Base-by-base conservation (phyloP, 1,284 basidiomycete genomes). In the Irpex sp. region DNA sequence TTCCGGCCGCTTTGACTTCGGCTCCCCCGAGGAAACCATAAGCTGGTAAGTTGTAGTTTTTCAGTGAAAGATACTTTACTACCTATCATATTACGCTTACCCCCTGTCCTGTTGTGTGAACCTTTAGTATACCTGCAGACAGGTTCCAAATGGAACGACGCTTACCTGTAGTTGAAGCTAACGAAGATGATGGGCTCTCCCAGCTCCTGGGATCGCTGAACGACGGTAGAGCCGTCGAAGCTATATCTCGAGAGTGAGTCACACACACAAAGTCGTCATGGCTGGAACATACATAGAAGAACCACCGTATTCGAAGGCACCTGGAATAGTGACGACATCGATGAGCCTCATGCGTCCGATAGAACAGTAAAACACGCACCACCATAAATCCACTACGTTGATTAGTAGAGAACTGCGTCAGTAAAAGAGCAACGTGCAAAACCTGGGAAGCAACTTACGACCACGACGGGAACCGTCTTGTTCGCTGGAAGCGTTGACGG, bases 371-470 rank as follows among this genome's bases (percentile, higher is more conserved):
- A 4, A 75, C 19, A 52, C 74, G 62, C 68, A 83, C 77, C 84
- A 67, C 84, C 85, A 63, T 77, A 83, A 49, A 86, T 81, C 82
- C 83, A 85, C 82, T 85, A 62, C 40, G 26, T 21, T 11, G 19
- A n/a, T 34, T 38, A 57, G 15, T 31, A 31, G 26, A 15, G 54
- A 15, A n/a, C 19, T 2, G 21, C 37, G 19, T 36, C n/a, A 31
- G 8, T 9, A 17, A 36, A 34, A 57, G n/a, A 9, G 21, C 9
- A 31, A 48, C 15, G 34, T 26, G 34, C 48, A 47, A 15, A 17
- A 8, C 21, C 8, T 47, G 6, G 51, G 4, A 59, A 48, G 40
- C 52, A 13, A 59, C 19, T 59, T 13, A 59, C 37, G 3, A 17
- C 38, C 19, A 55, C 11, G 8, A 38, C 34, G n/a, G 21, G 19